Conservation (phyloP, 75 land plant species). For the Cryptomeria japonica region DNA sequence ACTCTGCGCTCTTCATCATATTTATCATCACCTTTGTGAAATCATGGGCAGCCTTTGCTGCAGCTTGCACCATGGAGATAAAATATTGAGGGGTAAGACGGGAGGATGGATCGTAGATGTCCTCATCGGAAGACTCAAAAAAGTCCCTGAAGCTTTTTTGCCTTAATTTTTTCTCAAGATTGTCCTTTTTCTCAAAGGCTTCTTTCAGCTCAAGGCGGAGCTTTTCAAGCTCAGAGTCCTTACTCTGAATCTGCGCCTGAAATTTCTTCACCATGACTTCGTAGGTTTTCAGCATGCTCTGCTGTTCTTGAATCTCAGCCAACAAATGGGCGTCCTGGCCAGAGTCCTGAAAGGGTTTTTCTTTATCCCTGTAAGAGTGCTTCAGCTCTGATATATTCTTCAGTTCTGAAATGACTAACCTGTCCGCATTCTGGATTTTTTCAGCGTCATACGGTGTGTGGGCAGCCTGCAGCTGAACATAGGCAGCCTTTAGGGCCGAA, state of each 20-base stretch:
- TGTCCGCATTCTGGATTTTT: constrained; percentile 76
- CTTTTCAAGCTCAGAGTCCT: constrained; percentile 57
- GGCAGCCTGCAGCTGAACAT: constrained; percentile 74
- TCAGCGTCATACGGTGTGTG: constrained; percentile 87
- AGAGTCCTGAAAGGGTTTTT: constrained; percentile 34
- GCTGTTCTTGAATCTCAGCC: constrained; percentile 74
- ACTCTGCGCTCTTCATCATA: constrained; percentile 82
- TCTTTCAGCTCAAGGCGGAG: constrained; percentile 56
- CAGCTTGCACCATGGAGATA: constrained; percentile 47
- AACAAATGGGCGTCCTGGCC: constrained; percentile 60
- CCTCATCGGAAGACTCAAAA: constrained; percentile 29
- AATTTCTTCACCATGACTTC: constrained; percentile 81
- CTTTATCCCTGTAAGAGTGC: constrained; percentile 65
- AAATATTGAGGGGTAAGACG: constrained; percentile 58
- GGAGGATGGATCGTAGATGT: constrained; percentile 21
- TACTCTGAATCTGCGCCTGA: constrained; percentile 64
- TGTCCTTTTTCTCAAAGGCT: constrained; percentile 36
- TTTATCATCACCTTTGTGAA: constrained; percentile 80
- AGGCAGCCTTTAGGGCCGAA: constrained; percentile 74
- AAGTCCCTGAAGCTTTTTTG: constrained; percentile 57
- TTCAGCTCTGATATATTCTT: constrained; percentile 77
- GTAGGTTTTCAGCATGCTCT: constrained; percentile 63
- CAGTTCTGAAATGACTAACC: constrained; percentile 71
- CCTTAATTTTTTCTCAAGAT: constrained; percentile 71
- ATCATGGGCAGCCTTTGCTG: constrained; percentile 62